Percentiles rank a stretch among this genome's conserved stretches.
Conservation (phyloP, 1,284 basidiomycete genomes). For the Malassezia brasiliensis region DNA sequence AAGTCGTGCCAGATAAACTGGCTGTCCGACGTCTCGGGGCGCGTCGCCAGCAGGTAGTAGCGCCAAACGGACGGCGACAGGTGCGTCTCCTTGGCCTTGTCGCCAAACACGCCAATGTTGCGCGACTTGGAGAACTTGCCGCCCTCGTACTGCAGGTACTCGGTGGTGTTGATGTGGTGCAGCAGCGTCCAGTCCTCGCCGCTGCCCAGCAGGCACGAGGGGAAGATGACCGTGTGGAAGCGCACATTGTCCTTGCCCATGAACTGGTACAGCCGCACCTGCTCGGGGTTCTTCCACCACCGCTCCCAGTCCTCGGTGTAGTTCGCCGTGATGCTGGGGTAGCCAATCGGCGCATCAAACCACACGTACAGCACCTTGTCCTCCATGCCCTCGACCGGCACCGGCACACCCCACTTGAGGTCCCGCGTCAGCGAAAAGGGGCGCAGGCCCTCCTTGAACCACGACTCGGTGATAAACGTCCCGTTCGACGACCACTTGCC, state of each 20-base stretch:
- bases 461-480: conserved; percentile 81
- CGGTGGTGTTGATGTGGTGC: conserved; percentile 89
- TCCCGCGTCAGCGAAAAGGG: conserved; percentile 90
- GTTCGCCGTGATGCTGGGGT: conserved; percentile 91
- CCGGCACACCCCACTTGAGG: conserved; percentile 90
- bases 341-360: conserved; percentile 97
- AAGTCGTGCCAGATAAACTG: conserved; percentile 97
- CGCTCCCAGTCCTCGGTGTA: conserved; percentile 88
- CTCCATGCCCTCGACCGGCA: conserved; percentile 72
- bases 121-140: conserved; percentile 98
- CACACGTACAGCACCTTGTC: conserved; percentile 88
- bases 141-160: conserved; percentile 96
- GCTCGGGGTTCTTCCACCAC: conserved; percentile 92
- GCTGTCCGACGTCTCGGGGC: conserved; percentile 87
- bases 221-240: conserved; percentile 96
- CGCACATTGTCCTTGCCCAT: conserved; percentile 74
- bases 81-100: conserved; percentile 82
- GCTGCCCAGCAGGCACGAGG: conserved; percentile 78
- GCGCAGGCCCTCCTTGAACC: conserved; percentile 73
- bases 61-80: conserved; percentile 91
- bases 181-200: conserved; percentile 86
- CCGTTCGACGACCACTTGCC: conserved; percentile 89
- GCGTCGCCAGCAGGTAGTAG: conserved; percentile 84
- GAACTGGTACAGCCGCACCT: conserved; percentile 92
- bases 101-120: conserved; percentile 93